Conservation (phyloP, 805 yeast species). For the Yarrowia porcina region DNA sequence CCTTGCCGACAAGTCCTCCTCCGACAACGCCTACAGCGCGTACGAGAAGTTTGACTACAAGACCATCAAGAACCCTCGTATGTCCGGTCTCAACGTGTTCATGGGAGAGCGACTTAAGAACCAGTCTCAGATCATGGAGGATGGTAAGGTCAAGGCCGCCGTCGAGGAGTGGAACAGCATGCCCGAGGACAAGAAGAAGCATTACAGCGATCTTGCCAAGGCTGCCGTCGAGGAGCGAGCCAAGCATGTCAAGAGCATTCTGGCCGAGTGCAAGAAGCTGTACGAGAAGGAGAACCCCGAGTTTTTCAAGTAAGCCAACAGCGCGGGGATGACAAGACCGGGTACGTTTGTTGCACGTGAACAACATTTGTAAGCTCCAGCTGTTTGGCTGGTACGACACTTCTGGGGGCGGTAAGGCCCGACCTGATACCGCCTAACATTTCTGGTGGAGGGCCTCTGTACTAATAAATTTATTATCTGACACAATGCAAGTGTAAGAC, state of each 20-base stretch:
- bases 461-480: neutral
- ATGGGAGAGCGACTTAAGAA: neutral
- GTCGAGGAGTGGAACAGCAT: neutral
- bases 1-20: neutral
- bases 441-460: neutral
- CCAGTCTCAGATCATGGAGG: neutral
- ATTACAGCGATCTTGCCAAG: neutral
- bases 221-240: neutral
- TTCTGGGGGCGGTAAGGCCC: neutral
- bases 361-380: neutral
- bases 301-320: no score
- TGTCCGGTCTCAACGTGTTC: constrained; percentile 18
- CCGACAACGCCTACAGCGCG: neutral
- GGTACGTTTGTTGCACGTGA: neutral
- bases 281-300: neutral
- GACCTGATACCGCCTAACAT: neutral
- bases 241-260: neutral
- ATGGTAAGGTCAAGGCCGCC: neutral
- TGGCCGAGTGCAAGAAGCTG: neutral
- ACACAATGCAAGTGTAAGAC: no score
- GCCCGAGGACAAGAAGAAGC: neutral
- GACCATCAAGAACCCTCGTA: neutral
- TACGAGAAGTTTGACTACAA: constrained; percentile 4
- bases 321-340: neutral
- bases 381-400: neutral